Conservation (phyloP, 2,329 filamentous ascomycete species). For the Gaeumannomyces sp. region DNA sequence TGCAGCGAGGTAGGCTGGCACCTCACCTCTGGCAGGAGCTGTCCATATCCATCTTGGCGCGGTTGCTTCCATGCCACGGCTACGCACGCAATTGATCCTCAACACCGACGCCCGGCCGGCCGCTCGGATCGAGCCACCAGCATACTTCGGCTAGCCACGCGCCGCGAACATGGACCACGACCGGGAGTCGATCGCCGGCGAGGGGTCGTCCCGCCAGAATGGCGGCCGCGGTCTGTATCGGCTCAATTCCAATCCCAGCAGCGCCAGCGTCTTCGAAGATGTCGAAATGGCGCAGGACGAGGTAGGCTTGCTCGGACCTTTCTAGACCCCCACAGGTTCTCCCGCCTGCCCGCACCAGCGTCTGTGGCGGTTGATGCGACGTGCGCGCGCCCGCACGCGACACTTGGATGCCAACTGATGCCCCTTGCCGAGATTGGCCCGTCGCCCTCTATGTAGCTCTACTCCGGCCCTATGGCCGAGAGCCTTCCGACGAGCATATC, state of each 20-base stretch:
- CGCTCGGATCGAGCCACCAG: no score
- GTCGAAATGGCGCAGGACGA: slow-evolving; percentile 99
- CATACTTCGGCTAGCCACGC: slow-evolving; percentile 5
- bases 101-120: background rate
- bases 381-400: background rate
- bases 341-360: no score
- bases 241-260: slow-evolving; percentile 64
- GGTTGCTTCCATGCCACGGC: background rate
- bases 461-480: slow-evolving; percentile 87
- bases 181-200: slow-evolving; percentile 8
- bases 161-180: slow-evolving; percentile 13
- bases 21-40: background rate
- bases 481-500: slow-evolving; percentile 91
- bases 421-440: background rate
- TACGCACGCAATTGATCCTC: background rate
- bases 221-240: slow-evolving; percentile 46
- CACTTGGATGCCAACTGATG: slow-evolving; percentile 10
- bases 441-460: slow-evolving; percentile 46
- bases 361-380: background rate
- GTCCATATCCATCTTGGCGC: background rate
- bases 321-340: background rate
- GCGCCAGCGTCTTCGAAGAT: slow-evolving; percentile 79
- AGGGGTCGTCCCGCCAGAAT: slow-evolving; percentile 9
- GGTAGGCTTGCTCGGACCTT: slow-evolving; percentile 38
- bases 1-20: background rate